These are phyloP conservation scores for Botrytis cinerea DNA, from an alignment of 2,329 filamentous ascomycete genomes.

Conservation along the genomic window DNA sequence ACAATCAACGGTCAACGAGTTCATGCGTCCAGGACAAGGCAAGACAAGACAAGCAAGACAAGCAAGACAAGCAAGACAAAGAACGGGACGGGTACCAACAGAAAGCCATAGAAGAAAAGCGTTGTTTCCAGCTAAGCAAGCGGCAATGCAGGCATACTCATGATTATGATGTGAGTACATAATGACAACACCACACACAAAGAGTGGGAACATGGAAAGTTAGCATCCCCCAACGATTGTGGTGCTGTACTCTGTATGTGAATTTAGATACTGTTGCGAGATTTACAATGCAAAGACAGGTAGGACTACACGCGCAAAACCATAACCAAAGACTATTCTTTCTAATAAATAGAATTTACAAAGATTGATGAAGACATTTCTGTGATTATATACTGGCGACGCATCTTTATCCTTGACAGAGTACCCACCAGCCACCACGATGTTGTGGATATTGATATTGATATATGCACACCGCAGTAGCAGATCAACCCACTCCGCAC, in stretches of 20 bases:
- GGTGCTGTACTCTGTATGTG: neutral
- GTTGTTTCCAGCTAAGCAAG: neutral
- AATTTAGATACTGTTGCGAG: neutral
- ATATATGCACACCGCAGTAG: neutral
- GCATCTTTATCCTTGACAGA: neutral
- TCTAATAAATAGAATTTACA: neutral
- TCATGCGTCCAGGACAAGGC: neutral
- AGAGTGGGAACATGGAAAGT: neutral
- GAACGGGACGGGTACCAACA: neutral
- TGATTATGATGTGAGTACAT: neutral
- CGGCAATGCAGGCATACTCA: neutral
- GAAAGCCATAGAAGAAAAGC: neutral
- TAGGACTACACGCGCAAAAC: too few species aligned
- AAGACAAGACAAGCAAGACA: neutral
- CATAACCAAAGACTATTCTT: neutral
- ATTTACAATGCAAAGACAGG: neutral
- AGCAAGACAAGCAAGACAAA: neutral
- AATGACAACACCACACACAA: neutral
- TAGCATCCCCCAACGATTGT: too few species aligned
- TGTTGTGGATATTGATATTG: neutral
- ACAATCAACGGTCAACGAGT: neutral
- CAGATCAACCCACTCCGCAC: neutral
- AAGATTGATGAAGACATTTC: neutral
- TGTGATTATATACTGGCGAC: neutral
- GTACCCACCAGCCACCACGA: too few species aligned